Evolutionary conservation across 1,284 basidiomycete genomes (phyloP).

Genomic region (Cryptococcus deneoformans): DNA sequence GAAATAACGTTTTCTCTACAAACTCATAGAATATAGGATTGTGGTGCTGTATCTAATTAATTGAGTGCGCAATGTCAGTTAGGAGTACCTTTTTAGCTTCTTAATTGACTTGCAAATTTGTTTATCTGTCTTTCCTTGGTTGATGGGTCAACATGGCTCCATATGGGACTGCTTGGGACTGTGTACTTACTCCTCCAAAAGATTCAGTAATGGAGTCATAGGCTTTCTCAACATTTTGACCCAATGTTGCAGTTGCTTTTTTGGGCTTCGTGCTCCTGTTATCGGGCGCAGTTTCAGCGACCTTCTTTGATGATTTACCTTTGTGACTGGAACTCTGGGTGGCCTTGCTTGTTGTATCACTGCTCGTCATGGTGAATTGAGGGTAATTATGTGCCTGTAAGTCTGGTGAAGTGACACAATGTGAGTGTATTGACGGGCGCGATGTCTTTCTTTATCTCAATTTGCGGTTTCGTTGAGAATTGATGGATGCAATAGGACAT

Average conservation of each 20-base stretch:
- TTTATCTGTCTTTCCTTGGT: constrained; percentile 10
- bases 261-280: constrained; percentile 2
- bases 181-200: constrained; percentile 31
- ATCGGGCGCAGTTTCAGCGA: background rate
- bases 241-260: constrained; percentile 15
- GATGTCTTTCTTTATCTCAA: too few relatives aligned
- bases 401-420: too few relatives aligned
- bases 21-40: constrained; percentile 31
- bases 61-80: background rate
- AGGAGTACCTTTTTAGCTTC: background rate
- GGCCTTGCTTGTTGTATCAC: too few relatives aligned
- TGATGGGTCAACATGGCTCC: too few relatives aligned
- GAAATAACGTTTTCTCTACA: constrained; percentile 23
- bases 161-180: too few relatives aligned
- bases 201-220: constrained; percentile 21
- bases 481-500: too few relatives aligned
- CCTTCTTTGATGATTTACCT: background rate
- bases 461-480: too few relatives aligned
- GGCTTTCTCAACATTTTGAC: constrained; percentile 16
- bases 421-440: too few relatives aligned
- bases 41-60: constrained; percentile 22
- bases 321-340: too few relatives aligned
- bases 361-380: too few relatives aligned
- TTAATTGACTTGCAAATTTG: constrained; percentile 14
- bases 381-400: too few relatives aligned